Percentiles rank a stretch among this genome's conserved stretches.
Evolutionary conservation across 305 asterid species (phyloP).

Genomic region (Plantago rigida): DNA sequence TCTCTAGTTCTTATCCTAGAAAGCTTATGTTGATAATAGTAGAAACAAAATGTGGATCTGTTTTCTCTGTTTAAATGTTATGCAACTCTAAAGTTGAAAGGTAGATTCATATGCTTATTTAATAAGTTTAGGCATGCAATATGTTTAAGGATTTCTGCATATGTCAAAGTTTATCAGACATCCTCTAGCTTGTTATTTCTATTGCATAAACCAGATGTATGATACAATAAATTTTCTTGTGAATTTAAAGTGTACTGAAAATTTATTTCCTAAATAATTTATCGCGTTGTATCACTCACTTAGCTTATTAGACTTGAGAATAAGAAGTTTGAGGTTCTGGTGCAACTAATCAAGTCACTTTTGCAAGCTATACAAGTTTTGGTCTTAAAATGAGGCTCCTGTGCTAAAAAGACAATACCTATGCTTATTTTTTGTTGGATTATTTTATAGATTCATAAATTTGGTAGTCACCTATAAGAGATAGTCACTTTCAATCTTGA

Average conservation of each 20-base stretch:
- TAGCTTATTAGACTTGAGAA: background rate
- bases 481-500: constrained; percentile 6
- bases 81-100: background rate
- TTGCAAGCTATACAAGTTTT: background rate
- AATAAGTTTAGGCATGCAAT: constrained; percentile 1
- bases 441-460: constrained; percentile 10
- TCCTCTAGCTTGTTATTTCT: too few relatives aligned
- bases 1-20: constrained; percentile 11
- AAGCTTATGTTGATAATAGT: constrained; percentile 13
- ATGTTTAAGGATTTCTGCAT: too few relatives aligned
- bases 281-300: background rate
- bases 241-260: background rate
- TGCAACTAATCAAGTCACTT: background rate
- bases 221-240: background rate
- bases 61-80: constrained; percentile 8
- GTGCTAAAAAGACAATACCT: background rate
- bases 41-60: constrained; percentile 14
- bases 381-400: background rate
- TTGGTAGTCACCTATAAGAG: constrained; percentile 3
- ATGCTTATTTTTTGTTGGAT: constrained; percentile 10
- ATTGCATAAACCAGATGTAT: too few relatives aligned
- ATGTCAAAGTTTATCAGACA: too few relatives aligned
- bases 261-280: background rate
- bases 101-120: background rate
- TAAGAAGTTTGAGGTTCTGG: too few relatives aligned